These are phyloP conservation scores for Penicillium sp. DNA, from an alignment of 2,329 filamentous ascomycete species.

Conservation along the genomic window DNA sequence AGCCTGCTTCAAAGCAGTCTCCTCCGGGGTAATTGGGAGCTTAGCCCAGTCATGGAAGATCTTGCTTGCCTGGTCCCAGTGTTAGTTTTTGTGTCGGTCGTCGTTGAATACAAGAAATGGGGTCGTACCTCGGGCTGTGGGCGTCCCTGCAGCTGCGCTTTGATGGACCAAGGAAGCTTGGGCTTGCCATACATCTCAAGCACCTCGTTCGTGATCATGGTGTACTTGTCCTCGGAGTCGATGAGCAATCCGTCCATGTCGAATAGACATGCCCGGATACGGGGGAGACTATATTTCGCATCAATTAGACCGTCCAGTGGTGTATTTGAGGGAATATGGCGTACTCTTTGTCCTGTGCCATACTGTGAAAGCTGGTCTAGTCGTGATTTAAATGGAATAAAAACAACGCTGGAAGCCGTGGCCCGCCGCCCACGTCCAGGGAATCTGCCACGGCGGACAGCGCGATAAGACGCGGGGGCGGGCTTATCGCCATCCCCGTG, in stretches of 20 bases:
- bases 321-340: not conserved
- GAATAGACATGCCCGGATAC: constrained; percentile 89
- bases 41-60: constrained; percentile 83
- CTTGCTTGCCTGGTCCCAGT: constrained; percentile 52
- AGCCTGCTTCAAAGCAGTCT: constrained; percentile 66
- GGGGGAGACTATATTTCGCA: constrained; percentile 64
- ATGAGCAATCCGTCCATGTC: constrained; percentile 98
- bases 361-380: not conserved
- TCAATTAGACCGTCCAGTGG: constrained; percentile 5
- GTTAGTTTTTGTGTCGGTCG: constrained; percentile 4
- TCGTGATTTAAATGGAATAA: not conserved
- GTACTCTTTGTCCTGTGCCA: constrained; percentile 13
- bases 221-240: constrained; percentile 91
- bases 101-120: not conserved
- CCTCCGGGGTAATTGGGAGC: constrained; percentile 73
- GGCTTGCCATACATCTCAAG: constrained; percentile 75
- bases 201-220: constrained; percentile 78
- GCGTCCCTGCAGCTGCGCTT: constrained; percentile 79
- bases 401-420: not conserved
- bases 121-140: constrained; percentile 57
- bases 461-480: constrained; percentile 20
- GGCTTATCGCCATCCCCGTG: constrained; percentile 26
- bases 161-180: constrained; percentile 86
- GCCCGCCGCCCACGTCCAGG: too few relatives aligned
- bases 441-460: too few relatives aligned